Percentiles rank a stretch among this genome's conserved stretches.
phyloP scores from a whole-genome alignment of 805 yeast genomes.

The Candida michaelii region DNA sequence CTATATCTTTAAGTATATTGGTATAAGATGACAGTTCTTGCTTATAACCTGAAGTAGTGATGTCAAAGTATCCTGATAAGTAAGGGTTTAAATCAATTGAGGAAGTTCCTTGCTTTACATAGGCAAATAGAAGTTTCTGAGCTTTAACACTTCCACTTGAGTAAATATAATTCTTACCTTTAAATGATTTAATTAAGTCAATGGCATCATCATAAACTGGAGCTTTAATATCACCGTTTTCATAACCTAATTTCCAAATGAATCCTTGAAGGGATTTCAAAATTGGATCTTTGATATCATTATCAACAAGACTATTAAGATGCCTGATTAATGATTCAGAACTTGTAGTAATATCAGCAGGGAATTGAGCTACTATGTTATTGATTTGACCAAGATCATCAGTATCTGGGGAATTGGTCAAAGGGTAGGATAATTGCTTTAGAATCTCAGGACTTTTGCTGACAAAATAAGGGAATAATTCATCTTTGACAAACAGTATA shows the following conservation, averaged over 20 bases:
- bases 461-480: constrained; percentile 73
- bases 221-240: constrained; percentile 69
- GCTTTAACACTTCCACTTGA: constrained; percentile 90
- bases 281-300: constrained; percentile 74
- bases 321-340: constrained; percentile 40
- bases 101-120: constrained; percentile 45
- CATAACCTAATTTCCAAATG: constrained; percentile 81
- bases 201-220: constrained; percentile 78
- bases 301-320: constrained; percentile 55
- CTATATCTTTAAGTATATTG: constrained; percentile 49
- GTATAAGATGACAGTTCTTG: constrained; percentile 55
- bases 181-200: constrained; percentile 48
- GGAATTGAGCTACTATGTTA: constrained; percentile 45
- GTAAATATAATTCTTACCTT: constrained; percentile 59
- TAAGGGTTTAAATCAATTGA: constrained; percentile 50
- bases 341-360: constrained; percentile 25
- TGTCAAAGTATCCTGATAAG: constrained; percentile 76
- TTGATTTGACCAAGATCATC: constrained; percentile 21
- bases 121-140: constrained; percentile 71
- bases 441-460: constrained; percentile 45
- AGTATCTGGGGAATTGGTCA: constrained; percentile 17
- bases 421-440: constrained; percentile 30
- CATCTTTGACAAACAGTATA: constrained; percentile 81
- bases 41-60: constrained; percentile 79
- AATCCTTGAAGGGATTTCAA: constrained; percentile 80